Evolutionary conservation across 1,139 yeast genomes (phyloP).

Genomic region (Eremothecium coryli): DNA sequence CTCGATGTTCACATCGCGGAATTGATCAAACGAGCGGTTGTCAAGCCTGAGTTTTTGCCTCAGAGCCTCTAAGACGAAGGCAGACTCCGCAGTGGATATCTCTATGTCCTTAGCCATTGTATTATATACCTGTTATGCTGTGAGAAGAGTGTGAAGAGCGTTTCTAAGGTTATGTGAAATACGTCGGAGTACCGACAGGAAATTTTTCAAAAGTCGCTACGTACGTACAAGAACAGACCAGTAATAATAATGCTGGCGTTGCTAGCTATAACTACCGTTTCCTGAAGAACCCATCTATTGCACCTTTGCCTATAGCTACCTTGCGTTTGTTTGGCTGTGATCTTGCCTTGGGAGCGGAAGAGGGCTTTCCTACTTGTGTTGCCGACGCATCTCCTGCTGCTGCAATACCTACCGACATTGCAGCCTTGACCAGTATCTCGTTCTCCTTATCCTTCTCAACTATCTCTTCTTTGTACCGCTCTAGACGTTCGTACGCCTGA

Average conservation of each 20-base stretch:
- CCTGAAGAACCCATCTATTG: constrained; percentile 54
- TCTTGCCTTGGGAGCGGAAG: constrained; percentile 1
- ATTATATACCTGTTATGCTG: neutral
- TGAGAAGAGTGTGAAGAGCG: too few relatives aligned
- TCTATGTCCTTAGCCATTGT: constrained; percentile 51
- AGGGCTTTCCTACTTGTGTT: constrained; percentile 7
- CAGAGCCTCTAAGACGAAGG: constrained; percentile 53
- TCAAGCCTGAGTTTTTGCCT: constrained; percentile 58
- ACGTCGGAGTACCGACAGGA: neutral
- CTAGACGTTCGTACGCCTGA: constrained; percentile 12
- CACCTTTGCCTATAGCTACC: constrained; percentile 52
- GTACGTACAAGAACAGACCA: too few relatives aligned
- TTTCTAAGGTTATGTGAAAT: neutral
- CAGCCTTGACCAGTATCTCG: constrained; percentile 21
- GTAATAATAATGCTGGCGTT: too few relatives aligned
- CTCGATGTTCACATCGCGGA: constrained; percentile 53
- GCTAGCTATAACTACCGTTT: constrained; percentile 8
- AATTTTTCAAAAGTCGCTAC: neutral
- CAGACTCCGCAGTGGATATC: constrained; percentile 56
- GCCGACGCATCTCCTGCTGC: constrained; percentile 11
- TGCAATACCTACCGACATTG: constrained; percentile 20
- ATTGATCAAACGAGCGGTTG: constrained; percentile 53
- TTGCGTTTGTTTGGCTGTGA: constrained; percentile 26
- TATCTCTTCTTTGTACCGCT: constrained; percentile 10
- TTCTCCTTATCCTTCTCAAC: constrained; percentile 15